phyloP scores from a whole-genome alignment of 2,329 filamentous ascomycete species.

The Lojkania enalia region DNA sequence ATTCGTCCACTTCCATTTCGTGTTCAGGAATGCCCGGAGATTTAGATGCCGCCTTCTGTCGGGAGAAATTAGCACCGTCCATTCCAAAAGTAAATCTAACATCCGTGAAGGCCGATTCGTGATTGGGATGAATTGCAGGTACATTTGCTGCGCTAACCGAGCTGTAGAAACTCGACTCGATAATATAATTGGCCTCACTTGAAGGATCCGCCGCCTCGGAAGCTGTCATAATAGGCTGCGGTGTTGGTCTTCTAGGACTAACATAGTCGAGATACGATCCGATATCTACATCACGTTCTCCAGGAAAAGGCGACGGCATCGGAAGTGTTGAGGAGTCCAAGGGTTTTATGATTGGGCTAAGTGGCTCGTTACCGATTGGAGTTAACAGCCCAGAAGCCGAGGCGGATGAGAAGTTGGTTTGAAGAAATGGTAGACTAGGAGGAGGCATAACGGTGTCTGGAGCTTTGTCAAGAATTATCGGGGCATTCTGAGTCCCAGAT shows the following conservation, averaged over 20 bases:
- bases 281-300: conserved; percentile 23
- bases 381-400: conserved; percentile 26
- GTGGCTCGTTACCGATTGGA: conserved; percentile 38
- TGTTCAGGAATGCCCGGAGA: background rate
- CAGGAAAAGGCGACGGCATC: conserved; percentile 45
- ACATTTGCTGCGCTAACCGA: conserved; percentile 33
- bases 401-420: conserved; percentile 22
- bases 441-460: conserved; percentile 36
- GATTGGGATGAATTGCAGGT: conserved; percentile 27
- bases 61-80: conserved; percentile 33
- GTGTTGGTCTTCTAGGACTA: background rate
- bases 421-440: conserved; percentile 29
- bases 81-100: conserved; percentile 42
- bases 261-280: conserved; percentile 36
- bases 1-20: conserved; percentile 1
- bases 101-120: conserved; percentile 42
- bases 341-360: conserved; percentile 38
- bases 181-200: conserved; percentile 28
- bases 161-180: conserved; percentile 40
- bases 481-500: conserved; percentile 7
- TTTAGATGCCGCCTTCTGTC: conserved; percentile 7
- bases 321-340: conserved; percentile 42
- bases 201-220: conserved; percentile 14
- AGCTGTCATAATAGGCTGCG: background rate
- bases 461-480: conserved; percentile 4